phyloP scores from a whole-genome alignment of 805 yeast genomes.

The Saturnispora halmiae region DNA sequence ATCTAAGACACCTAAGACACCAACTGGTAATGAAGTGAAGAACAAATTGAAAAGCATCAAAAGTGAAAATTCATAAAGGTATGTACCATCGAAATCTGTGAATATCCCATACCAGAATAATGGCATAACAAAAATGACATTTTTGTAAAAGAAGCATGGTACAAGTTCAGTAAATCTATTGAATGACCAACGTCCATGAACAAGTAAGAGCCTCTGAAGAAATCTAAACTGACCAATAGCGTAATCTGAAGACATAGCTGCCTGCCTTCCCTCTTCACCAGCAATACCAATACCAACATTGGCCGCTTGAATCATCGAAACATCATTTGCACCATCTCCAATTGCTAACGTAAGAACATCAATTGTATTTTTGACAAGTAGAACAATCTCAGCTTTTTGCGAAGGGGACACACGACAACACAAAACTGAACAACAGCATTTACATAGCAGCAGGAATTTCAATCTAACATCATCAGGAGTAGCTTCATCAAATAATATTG shows the following conservation, averaged over 20 bases:
- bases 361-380: slow-evolving; percentile 51
- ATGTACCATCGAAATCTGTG: slow-evolving; percentile 64
- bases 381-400: slow-evolving; percentile 70
- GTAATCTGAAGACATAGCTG: slow-evolving; percentile 79
- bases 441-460: slow-evolving; percentile 61
- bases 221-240: slow-evolving; percentile 75
- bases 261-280: slow-evolving; percentile 82
- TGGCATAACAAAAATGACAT: slow-evolving; percentile 62
- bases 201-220: slow-evolving; percentile 53
- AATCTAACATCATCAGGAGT: slow-evolving; percentile 27
- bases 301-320: slow-evolving; percentile 82
- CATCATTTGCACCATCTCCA: slow-evolving; percentile 85
- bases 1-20: slow-evolving; percentile 61
- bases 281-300: slow-evolving; percentile 82
- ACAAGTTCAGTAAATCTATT: slow-evolving; percentile 67
- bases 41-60: slow-evolving; percentile 74
- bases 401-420: slow-evolving; percentile 83
- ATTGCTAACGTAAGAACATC: slow-evolving; percentile 72
- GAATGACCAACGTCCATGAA: slow-evolving; percentile 83
- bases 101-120: slow-evolving; percentile 71
- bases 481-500: slow-evolving; percentile 17
- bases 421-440: slow-evolving; percentile 67
- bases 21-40: slow-evolving; percentile 72
- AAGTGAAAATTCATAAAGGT: slow-evolving; percentile 68
- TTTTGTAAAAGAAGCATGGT: slow-evolving; percentile 71